A percentile compares a stretch with the other conserved stretches of the same genome.
Evolutionary conservation across 129 eudicot genomes (phyloP).

Genomic region (Centrapalus pauciflorus): DNA sequence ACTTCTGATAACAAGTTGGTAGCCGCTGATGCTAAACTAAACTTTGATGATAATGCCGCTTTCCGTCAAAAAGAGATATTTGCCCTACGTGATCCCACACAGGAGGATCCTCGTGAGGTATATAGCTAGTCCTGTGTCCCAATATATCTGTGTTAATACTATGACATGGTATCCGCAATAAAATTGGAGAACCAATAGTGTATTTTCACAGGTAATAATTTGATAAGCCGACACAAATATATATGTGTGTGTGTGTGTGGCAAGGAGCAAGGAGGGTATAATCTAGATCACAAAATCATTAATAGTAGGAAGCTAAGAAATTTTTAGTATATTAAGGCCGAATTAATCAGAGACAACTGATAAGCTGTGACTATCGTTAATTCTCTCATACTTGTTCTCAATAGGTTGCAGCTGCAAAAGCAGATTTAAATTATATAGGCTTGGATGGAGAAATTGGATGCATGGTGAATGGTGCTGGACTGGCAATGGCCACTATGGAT

Average conservation of each 20-base stretch:
- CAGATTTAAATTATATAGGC: slow-evolving; percentile 92
- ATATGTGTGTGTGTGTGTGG: too few species aligned
- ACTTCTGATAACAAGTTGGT: slow-evolving; percentile 87
- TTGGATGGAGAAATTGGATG: slow-evolving; percentile 99
- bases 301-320: too few species aligned
- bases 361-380: background rate
- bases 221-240: background rate
- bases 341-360: background rate
- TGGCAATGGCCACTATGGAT: slow-evolving; percentile 99
- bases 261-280: too few species aligned
- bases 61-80: slow-evolving; percentile 94
- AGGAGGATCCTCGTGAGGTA: slow-evolving; percentile 99
- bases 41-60: slow-evolving; percentile 95
- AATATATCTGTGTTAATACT: slow-evolving; percentile 1
- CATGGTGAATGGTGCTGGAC: slow-evolving; percentile 99
- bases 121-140: slow-evolving; percentile 19
- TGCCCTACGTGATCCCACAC: slow-evolving; percentile 90
- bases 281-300: too few species aligned
- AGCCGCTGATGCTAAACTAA: slow-evolving; percentile 97
- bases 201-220: background rate
- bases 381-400: background rate
- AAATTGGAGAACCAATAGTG: background rate
- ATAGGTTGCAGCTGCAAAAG: slow-evolving; percentile 98
- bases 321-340: background rate
- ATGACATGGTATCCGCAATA: background rate